Base-by-base conservation (phyloP, 768 basidiomycete species). In the Floccularia luteovirens region DNA sequence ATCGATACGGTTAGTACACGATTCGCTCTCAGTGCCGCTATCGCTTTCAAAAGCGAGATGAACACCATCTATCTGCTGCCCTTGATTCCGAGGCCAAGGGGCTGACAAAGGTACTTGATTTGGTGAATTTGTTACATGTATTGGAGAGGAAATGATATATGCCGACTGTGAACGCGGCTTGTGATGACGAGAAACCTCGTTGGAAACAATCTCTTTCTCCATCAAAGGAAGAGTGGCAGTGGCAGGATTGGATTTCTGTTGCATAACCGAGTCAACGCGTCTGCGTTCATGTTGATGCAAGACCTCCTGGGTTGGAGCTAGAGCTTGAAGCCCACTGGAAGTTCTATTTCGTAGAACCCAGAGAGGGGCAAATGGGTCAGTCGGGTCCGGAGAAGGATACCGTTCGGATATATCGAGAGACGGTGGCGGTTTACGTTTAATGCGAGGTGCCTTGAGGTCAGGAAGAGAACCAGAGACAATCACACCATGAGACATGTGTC, bases 311-410 rank as follows among this genome's bases (percentile, higher is more conserved):
- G 16, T 39, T 31, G 36, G 46, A 24, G 43, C 44, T 38, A 42
- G 39, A 31, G 39, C 38, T 35, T 66, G 57, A 13, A 62, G 59
- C 14, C 64, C 64, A 46, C 69, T 71, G 3, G 75, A 61, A n/a
- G 57, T 72, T 41, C 80, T 72, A 44, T 67, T 72, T 36, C 83
- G 75, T 20, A 86, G 66, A 19, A 76, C 74, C 51, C 74, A 72
- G 31, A 86, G 72, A 0, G 83, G 74, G 4, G 77, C 82, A 46
- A 84, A 84, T 1, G 83, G 83, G 54, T 86, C 81, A 13, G 51
- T 53, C 16, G 80, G 81, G 58, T 86, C 83, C 22, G 81, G 80
- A 1, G 64, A 57, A 3, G 83, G 83, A 54, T 84, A 86, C 28
- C 75, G 66, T 39, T 66, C 52, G 7, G 72, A 66, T 48, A 69